Base-by-base conservation (phyloP, 495 filamentous ascomycete species). In the Xylaria longipes region DNA sequence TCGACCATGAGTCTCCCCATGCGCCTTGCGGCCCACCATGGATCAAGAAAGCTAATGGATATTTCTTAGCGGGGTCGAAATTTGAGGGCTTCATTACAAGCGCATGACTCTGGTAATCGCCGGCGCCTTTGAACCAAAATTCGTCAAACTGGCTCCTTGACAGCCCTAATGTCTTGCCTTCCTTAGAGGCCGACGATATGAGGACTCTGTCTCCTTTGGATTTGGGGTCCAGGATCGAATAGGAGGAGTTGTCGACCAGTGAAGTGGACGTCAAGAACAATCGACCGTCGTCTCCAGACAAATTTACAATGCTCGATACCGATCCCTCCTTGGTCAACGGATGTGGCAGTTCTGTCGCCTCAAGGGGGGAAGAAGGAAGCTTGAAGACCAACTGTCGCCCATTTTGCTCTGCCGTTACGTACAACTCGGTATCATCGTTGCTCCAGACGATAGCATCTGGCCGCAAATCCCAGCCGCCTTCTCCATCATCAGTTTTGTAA, bases 1-100 rank as follows among this genome's bases (percentile, higher is more conserved):
- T 97, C 71, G 87, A 91, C 94, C 94, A 97, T 37, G 87, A 82
- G 76, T 97, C 93, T 7, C 84, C 87, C 93, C 94, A 97, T 1
- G 92, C 90, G 8, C 92, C 91, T 77, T 97, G 94, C 0, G 94
- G 94, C 0, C 95, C 95, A 63, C 95, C 95, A 73, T 98, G 95
- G 61, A 98, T 92, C 48, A 97, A 76, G 72, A 94, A 94, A 2
- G 91, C 89, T 41, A 98, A 81, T 0, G 94, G 94, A 78, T 97
- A 97, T 73, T 91, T 93, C 77, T 92, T 86, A 15, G 82, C 82
- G 8, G 87, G 79, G 76, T 93, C 87, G 77, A 96, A 97, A 73
- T 88, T 80, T 1, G 93, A 94, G 1, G 95, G 95, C 75, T 92
- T 94, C 69, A 97, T 82, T 0, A 97, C 89, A 77, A 90, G 89